These are phyloP conservation scores for Aureobasidium sp. DNA, from an alignment of 2,329 filamentous ascomycete genomes.

Conservation along the genomic window DNA sequence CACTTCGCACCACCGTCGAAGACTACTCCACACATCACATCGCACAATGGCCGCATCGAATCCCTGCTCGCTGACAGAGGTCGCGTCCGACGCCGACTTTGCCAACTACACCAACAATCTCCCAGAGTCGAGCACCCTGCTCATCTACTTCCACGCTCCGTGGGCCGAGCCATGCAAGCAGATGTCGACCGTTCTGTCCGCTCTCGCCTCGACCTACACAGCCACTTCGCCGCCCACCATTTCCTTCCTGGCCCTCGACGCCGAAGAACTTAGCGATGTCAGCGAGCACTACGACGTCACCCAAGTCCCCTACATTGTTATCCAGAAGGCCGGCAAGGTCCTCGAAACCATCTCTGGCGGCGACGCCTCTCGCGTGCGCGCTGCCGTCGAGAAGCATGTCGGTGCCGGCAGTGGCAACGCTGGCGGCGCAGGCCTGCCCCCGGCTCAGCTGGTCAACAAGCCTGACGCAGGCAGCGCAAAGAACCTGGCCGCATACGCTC, in stretches of 20 bases:
- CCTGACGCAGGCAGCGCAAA: conserved; percentile 32
- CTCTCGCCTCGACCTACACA: conserved; percentile 81
- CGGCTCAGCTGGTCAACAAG: conserved; percentile 38
- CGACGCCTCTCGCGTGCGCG: conserved; percentile 77
- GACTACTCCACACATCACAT: not conserved
- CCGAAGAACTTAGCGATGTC: conserved; percentile 87
- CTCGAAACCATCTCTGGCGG: conserved; percentile 84
- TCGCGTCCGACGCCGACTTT: conserved; percentile 69
- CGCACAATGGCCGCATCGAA: conserved; percentile 15
- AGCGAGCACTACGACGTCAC: conserved; percentile 91
- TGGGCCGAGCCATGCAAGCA: conserved; percentile 96
- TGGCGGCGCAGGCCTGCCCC: conserved; percentile 34
- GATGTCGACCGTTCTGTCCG: conserved; percentile 79
- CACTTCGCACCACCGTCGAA: not conserved
- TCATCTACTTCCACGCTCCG: conserved; percentile 91
- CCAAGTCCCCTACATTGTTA: conserved; percentile 84
- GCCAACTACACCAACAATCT: conserved; percentile 59
- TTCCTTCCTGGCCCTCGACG: conserved; percentile 84
- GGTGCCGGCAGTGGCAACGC: conserved; percentile 35
- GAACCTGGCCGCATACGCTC: conserved; percentile 41
- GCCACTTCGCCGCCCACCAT: conserved; percentile 58
- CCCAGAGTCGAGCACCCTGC: conserved; percentile 44
- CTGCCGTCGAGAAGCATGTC: conserved; percentile 77
- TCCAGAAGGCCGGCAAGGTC: conserved; percentile 67
- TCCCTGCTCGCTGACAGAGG: conserved; percentile 58